A percentile compares a stretch with the other conserved stretches of the same genome.
Conservation (phyloP, 306 rosid species). For the Cicer yamashitae region DNA sequence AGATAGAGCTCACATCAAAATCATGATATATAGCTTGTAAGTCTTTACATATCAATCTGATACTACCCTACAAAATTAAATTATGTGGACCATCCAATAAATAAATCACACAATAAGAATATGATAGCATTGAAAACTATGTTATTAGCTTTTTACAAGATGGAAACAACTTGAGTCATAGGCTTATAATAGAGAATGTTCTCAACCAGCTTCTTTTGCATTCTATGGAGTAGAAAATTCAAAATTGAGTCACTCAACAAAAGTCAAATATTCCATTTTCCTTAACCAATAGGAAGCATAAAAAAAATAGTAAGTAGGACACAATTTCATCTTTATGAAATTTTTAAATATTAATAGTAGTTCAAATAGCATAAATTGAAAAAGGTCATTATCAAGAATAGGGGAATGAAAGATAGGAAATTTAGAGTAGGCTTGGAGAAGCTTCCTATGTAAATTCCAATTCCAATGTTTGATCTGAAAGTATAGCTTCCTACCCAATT, state of each 20-base stretch:
- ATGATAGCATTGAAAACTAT: constrained; percentile 10
- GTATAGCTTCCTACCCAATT: constrained; percentile 10
- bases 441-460: constrained; percentile 14
- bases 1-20: constrained; percentile 30
- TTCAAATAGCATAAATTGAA: constrained; percentile 22
- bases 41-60: constrained; percentile 21
- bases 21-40: constrained; percentile 13
- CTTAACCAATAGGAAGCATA: constrained; percentile 12
- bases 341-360: not conserved
- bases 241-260: constrained; percentile 38
- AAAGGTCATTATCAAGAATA: constrained; percentile 15
- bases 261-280: constrained; percentile 31
- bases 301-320: constrained; percentile 11
- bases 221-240: constrained; percentile 33
- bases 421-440: constrained; percentile 22
- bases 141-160: constrained; percentile 26
- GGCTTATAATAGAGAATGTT: constrained; percentile 14
- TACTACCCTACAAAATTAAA: constrained; percentile 13
- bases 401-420: constrained; percentile 15
- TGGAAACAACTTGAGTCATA: constrained; percentile 16
- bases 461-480: constrained; percentile 27
- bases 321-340: not conserved
- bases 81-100: not conserved
- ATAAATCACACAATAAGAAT: constrained; percentile 10
- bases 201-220: constrained; percentile 19